Conservation (phyloP, 305 asterid species). For the Lippia alba region DNA sequence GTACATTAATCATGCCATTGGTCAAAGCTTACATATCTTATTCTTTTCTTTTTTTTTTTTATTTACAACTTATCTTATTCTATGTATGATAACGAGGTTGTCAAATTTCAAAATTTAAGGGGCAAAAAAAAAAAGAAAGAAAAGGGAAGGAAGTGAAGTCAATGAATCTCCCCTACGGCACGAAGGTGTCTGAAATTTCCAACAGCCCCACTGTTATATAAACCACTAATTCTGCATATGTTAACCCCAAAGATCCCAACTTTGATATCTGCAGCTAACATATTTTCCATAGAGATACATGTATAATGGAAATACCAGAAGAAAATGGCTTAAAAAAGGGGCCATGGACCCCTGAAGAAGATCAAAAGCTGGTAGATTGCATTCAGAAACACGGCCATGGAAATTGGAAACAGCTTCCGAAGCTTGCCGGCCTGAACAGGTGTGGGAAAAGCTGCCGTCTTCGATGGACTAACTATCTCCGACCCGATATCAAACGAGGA, state of each 20-base stretch:
- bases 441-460: constrained; percentile 53
- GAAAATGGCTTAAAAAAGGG: constrained; percentile 41
- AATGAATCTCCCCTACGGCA: constrained; percentile 32
- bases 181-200: constrained; percentile 26
- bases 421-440: constrained; percentile 49
- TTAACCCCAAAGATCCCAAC: constrained; percentile 3
- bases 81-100: too few species aligned
- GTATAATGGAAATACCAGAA: constrained; percentile 27
- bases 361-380: constrained; percentile 39
- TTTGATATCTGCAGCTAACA: constrained; percentile 6
- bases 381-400: constrained; percentile 46
- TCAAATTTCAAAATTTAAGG: too few species aligned
- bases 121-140: not conserved
- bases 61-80: too few species aligned
- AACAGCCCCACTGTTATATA: constrained; percentile 21
- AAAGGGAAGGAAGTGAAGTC: constrained; percentile 21
- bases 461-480: constrained; percentile 55
- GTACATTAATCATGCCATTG: too few species aligned
- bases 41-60: too few species aligned
- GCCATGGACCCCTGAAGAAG: constrained; percentile 57
- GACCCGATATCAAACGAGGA: constrained; percentile 56
- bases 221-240: constrained; percentile 3
- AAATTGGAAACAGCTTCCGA: constrained; percentile 45
- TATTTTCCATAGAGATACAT: not conserved
- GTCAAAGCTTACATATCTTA: too few species aligned